Base-by-base conservation (phyloP, 805 yeast genomes). In the Wickerhamiella sorbophila region DNA sequence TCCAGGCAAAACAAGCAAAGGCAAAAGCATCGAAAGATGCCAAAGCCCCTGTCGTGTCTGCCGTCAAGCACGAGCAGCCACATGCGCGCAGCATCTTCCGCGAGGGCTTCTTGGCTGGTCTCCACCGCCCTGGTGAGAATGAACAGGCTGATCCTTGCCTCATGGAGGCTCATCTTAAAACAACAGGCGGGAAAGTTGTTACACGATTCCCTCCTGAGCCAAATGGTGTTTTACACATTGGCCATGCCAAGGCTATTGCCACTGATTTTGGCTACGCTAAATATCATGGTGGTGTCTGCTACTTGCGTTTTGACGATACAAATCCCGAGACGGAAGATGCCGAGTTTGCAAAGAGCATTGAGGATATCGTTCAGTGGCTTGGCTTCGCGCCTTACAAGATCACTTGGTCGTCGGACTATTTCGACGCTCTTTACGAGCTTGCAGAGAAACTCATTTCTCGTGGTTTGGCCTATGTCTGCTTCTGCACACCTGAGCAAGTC, bases 151-250 rank as follows among this genome's bases (percentile, higher is more conserved):
- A 70, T 61, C 91, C 94, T 29, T 94, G 85, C 56, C 68, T 84
- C 45, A 78, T 84, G 80, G 69, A 69, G 49, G 79, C 75, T 50
- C 98, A 91, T 60, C 67, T 85, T 53, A 74, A 71, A 43, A 75
- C 74, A 49, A 84, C 94, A 27, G 71, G 74, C 31, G 94, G 95
- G 37, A 70, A 72, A 56, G 97, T 88, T 22, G 77, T 74, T 53
- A 91, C 98, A 3, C 76, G 99, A 59, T 91, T 91, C 65, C 99
- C 99, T 37, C 98, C 98, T 4, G 98, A 91, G 65, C 98, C 98
- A 33, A 88, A 93, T 63, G 98, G 98, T 52, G 91, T 77, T 59
- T 71, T 91, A 57, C 98, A 91, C 61, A 88, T 91, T 61, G 98
- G 99, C 36, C 99, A 91, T 59, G 81, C 95, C 33, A 91, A 91